Evolutionary conservation across 768 basidiomycete species (phyloP).

Genomic region (Lactifluus subvellereus): DNA sequence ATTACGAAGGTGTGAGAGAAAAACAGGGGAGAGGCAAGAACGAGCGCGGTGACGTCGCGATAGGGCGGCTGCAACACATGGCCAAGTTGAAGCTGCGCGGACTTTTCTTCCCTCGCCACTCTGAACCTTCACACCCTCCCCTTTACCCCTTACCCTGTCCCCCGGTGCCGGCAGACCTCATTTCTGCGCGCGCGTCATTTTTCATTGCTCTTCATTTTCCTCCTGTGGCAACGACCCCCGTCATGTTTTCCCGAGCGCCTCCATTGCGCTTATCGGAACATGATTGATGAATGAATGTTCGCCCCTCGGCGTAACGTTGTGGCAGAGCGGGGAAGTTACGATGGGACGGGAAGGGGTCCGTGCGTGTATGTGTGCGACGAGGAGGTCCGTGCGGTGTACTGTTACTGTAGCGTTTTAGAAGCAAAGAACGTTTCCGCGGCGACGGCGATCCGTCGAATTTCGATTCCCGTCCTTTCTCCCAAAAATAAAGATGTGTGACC

Average conservation of each 20-base stretch:
- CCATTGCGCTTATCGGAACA: background rate
- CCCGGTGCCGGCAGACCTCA: slow-evolving; percentile 1
- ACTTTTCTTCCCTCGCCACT: background rate
- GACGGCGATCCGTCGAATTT: slow-evolving; percentile 2
- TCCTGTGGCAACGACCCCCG: background rate
- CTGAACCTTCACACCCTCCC: background rate
- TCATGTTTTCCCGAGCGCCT: background rate
- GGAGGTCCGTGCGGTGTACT: too few relatives aligned
- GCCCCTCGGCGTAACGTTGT: background rate
- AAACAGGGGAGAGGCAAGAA: background rate
- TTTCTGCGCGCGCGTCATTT: background rate
- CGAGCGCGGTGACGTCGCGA: slow-evolving; percentile 8
- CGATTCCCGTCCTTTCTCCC: background rate
- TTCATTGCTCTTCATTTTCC: background rate
- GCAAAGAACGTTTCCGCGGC: background rate
- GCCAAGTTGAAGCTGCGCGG: background rate
- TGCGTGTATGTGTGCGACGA: too few relatives aligned
- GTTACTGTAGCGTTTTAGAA: background rate
- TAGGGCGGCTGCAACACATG: background rate
- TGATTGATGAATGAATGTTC: background rate
- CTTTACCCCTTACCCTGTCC: background rate
- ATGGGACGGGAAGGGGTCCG: background rate
- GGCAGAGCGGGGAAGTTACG: too few relatives aligned
- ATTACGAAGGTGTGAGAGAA: background rate
- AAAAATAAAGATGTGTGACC: too few relatives aligned